phyloP scores from a whole-genome alignment of 2,329 filamentous ascomycete genomes.

The Neofusicoccum sp. region DNA sequence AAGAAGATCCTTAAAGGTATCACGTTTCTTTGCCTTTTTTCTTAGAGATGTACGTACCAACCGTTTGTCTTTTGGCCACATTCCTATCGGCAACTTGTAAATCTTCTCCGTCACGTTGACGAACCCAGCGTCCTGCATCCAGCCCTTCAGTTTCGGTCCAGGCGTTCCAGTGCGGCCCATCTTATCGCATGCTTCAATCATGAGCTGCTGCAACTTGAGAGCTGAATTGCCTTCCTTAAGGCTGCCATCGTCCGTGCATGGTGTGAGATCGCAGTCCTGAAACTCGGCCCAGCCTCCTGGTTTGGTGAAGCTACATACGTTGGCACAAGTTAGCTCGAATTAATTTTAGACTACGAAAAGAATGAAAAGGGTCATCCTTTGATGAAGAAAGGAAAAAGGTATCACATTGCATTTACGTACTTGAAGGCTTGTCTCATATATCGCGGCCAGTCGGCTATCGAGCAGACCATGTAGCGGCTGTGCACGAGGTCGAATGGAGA shows the following conservation, averaged over 20 bases:
- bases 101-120: slow-evolving; percentile 40
- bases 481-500: slow-evolving; percentile 57
- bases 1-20: too few species aligned
- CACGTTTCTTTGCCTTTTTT: too few species aligned
- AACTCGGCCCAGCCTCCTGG: slow-evolving; percentile 50
- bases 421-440: slow-evolving; percentile 51
- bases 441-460: slow-evolving; percentile 53
- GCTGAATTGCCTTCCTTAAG: slow-evolving; percentile 23
- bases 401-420: too few species aligned
- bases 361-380: too few species aligned
- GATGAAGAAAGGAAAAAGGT: not conserved
- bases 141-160: slow-evolving; percentile 34
- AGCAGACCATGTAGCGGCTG: slow-evolving; percentile 50
- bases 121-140: slow-evolving; percentile 43
- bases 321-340: not conserved
- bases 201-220: slow-evolving; percentile 15
- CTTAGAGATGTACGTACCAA: too few species aligned
- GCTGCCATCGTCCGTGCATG: slow-evolving; percentile 38
- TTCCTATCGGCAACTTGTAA: slow-evolving; percentile 28
- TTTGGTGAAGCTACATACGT: not conserved
- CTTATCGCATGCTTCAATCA: not conserved
- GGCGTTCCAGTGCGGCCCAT: slow-evolving; percentile 23
- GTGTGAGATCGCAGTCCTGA: slow-evolving; percentile 45
- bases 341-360: too few species aligned
- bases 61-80: slow-evolving; percentile 25